Evolutionary conservation across 139 green algal genomes (phyloP).

Genomic region (Chlorella vulgaris): DNA sequence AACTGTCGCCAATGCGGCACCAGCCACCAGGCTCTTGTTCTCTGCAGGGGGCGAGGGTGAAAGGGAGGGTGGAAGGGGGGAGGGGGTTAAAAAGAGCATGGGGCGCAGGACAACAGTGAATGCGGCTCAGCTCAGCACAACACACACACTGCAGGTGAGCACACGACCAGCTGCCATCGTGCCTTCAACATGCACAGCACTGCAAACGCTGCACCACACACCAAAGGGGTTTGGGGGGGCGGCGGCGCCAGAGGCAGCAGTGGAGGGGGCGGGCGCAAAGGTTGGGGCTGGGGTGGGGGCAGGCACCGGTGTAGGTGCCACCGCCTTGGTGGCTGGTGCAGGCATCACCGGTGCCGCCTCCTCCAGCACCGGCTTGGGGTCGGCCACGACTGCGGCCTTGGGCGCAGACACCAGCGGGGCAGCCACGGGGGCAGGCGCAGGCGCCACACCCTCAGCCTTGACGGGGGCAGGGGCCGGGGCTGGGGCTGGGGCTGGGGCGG

Average conservation of each 20-base stretch:
- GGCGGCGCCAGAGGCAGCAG: too few species aligned
- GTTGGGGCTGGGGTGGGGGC: neutral
- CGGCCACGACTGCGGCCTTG: too few species aligned
- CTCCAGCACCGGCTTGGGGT: too few species aligned
- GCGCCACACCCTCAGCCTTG: neutral
- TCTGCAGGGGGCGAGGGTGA: conserved; percentile 2
- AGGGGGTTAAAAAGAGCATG: neutral
- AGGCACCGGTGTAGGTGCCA: neutral
- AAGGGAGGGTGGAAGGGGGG: neutral
- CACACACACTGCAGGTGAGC: too few species aligned
- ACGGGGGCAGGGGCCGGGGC: neutral
- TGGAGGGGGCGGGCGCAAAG: neutral
- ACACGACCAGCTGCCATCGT: too few species aligned
- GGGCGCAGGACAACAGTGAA: neutral
- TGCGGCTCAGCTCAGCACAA: too few species aligned
- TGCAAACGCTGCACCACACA: too few species aligned
- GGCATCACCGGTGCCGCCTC: too few species aligned
- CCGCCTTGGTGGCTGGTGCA: neutral
- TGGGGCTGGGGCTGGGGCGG: conserved; percentile 1
- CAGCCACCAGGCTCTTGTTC: conserved; percentile 38
- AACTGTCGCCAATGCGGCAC: conserved; percentile 12
- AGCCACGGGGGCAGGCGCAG: conserved; percentile 1
- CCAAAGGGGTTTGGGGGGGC: too few species aligned
- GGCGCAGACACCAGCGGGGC: neutral
- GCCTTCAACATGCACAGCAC: too few species aligned